phyloP scores from a whole-genome alignment of 1,284 basidiomycete genomes.

The Cystobasidium pallidum region DNA sequence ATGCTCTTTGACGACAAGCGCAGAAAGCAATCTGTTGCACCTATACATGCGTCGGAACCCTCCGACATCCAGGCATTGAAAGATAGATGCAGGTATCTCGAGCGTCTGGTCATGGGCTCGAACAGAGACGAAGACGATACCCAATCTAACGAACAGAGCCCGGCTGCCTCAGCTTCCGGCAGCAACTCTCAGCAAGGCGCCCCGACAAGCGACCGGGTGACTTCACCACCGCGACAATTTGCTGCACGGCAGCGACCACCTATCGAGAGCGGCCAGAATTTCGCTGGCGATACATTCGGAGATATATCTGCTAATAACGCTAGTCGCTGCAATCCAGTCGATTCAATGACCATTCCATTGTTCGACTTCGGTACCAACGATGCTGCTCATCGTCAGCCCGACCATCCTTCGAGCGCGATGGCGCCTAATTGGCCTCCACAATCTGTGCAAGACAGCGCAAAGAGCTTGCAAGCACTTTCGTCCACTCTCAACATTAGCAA shows the following conservation, averaged over 20 bases:
- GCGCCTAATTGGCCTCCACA: neutral
- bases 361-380: constrained; percentile 14
- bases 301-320: neutral
- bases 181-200: neutral
- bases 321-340: neutral
- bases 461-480: neutral
- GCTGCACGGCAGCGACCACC: neutral
- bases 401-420: neutral
- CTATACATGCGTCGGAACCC: neutral
- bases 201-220: neutral
- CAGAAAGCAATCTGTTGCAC: constrained; percentile 10
- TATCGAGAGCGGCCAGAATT: neutral
- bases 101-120: constrained; percentile 1
- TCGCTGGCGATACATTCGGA: neutral
- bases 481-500: constrained; percentile 15
- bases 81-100: constrained; percentile 8
- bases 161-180: neutral
- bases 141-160: neutral
- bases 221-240: neutral
- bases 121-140: neutral
- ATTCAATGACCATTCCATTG: neutral
- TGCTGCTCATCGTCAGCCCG: neutral
- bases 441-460: constrained; percentile 4
- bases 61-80: constrained; percentile 2
- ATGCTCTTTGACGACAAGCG: constrained; percentile 28